These are phyloP conservation scores for Angomonas ambiguus DNA, from an alignment of 208 protist genomes.

Conservation along the genomic window DNA sequence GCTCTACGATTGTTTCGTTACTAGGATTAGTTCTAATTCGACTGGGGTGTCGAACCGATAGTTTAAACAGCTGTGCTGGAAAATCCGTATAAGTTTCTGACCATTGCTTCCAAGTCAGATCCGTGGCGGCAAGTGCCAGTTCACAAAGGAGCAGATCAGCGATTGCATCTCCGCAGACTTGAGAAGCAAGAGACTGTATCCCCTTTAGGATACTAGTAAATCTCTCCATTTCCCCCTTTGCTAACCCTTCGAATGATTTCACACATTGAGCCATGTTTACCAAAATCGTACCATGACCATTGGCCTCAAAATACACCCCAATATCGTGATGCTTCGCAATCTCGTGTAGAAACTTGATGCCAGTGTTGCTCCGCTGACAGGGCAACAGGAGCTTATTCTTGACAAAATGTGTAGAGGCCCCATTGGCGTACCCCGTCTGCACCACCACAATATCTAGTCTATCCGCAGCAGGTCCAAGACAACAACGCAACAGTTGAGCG, in stretches of 20 bases:
- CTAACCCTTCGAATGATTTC: not conserved
- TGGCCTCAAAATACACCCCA: constrained; percentile 96
- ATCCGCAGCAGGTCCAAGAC: constrained; percentile 32
- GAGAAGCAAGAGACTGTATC: constrained; percentile 47
- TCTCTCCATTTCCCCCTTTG: no score
- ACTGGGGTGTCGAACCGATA: constrained; percentile 40
- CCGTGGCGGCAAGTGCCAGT: constrained; percentile 36
- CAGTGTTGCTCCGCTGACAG: constrained; percentile 70
- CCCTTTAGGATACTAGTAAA: not conserved
- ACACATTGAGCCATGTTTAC: constrained; percentile 34
- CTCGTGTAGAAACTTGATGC: constrained; percentile 94
- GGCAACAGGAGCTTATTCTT: constrained; percentile 36
- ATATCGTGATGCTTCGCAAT: constrained; percentile 84
- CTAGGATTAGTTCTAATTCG: constrained; percentile 69
- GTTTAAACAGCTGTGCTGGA: constrained; percentile 52
- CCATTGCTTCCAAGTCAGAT: constrained; percentile 47
- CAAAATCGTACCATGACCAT: constrained; percentile 94
- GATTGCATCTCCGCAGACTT: constrained; percentile 87
- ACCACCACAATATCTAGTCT: constrained; percentile 79
- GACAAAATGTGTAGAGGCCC: constrained; percentile 86
- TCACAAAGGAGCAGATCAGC: constrained; percentile 74
- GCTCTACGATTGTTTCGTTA: constrained; percentile 41
- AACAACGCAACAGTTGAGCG: constrained; percentile 45
- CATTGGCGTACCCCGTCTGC: constrained; percentile 96
- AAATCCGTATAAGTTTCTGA: constrained; percentile 48